These are phyloP conservation scores for Suillus placidus DNA, from an alignment of 768 basidiomycete species.

Conservation along the genomic window DNA sequence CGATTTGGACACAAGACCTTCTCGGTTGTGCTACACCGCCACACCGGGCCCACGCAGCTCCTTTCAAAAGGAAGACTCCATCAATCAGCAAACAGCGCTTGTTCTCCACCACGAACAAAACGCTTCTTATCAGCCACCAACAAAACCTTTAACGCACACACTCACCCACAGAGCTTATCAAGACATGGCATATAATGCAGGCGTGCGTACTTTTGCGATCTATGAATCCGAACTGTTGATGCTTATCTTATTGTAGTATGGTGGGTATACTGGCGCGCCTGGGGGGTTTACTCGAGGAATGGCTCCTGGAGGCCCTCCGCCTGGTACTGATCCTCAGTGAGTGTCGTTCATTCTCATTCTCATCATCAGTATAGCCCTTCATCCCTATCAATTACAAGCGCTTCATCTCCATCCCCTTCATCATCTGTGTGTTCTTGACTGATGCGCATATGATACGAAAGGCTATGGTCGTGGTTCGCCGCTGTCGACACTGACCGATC, in stretches of 20 bases:
- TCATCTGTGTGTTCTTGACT: neutral
- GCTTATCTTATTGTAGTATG: neutral
- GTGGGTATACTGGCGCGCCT: conserved; percentile 21
- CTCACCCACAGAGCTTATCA: neutral
- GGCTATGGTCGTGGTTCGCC: conserved; percentile 74
- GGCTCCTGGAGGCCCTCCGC: conserved; percentile 28
- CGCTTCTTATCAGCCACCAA: neutral
- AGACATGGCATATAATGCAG: conserved; percentile 5
- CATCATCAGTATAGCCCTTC: neutral
- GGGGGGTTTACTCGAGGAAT: conserved; percentile 18
- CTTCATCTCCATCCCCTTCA: neutral
- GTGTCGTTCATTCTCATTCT: conserved; percentile 23
- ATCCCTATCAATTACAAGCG: neutral
- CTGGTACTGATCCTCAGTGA: conserved; percentile 78
- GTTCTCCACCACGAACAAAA: neutral
- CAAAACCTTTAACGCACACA: neutral
- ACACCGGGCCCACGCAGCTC: neutral
- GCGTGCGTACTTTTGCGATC: conserved; percentile 3
- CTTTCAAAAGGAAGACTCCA: neutral
- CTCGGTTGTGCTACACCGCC: neutral
- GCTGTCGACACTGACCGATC: conserved; percentile 73
- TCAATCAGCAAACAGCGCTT: neutral
- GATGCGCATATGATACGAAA: conserved; percentile 27
- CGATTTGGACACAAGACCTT: neutral
- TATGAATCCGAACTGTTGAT: conserved; percentile 2